A percentile compares a stretch with the other conserved stretches of the same genome.
These are phyloP conservation scores for Alternaria sp. DNA, from an alignment of 2,329 filamentous ascomycete species.

Conservation along the genomic window DNA sequence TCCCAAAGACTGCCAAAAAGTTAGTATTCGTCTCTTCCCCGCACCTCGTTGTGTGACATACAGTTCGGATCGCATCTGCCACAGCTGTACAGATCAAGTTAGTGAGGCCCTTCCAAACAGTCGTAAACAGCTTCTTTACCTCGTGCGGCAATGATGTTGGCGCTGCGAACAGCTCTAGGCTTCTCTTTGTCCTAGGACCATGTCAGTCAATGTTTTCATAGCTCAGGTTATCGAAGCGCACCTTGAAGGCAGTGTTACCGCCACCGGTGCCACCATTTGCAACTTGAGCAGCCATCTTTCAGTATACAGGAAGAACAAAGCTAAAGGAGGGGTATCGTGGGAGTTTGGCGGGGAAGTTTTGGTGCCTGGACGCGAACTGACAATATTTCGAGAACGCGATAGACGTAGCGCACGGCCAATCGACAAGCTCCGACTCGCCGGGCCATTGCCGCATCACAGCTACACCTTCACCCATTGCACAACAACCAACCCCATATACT, in stretches of 20 bases:
- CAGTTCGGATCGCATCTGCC: constrained; percentile 93
- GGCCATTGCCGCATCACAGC: constrained; percentile 35
- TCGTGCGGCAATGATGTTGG: constrained; percentile 97
- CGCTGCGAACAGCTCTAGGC: constrained; percentile 93
- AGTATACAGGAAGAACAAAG: constrained; percentile 11
- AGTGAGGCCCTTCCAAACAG: constrained; percentile 24
- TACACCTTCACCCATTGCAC: constrained; percentile 31
- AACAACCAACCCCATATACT: constrained; percentile 23
- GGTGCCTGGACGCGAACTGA: constrained; percentile 38
- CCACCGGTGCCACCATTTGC: constrained; percentile 54
- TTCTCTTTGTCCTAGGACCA: constrained; percentile 83
- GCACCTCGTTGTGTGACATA: constrained; percentile 51
- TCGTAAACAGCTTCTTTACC: constrained; percentile 63
- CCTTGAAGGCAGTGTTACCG: constrained; percentile 73
- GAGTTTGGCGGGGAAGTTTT: constrained; percentile 32
- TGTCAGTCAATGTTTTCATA: constrained; percentile 53
- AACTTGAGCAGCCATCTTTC: constrained; percentile 48
- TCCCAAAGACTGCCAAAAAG: constrained; percentile 72
- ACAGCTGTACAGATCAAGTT: constrained; percentile 69
- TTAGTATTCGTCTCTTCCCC: constrained; percentile 38
- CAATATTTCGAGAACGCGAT: constrained; percentile 40
- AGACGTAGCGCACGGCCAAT: constrained; percentile 19
- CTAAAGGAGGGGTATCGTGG: constrained; percentile 35
- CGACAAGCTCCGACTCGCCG: constrained; percentile 27
- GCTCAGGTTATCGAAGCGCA: constrained; percentile 37